Conservation (phyloP, 768 basidiomycete genomes). For the Mycena galopus region DNA sequence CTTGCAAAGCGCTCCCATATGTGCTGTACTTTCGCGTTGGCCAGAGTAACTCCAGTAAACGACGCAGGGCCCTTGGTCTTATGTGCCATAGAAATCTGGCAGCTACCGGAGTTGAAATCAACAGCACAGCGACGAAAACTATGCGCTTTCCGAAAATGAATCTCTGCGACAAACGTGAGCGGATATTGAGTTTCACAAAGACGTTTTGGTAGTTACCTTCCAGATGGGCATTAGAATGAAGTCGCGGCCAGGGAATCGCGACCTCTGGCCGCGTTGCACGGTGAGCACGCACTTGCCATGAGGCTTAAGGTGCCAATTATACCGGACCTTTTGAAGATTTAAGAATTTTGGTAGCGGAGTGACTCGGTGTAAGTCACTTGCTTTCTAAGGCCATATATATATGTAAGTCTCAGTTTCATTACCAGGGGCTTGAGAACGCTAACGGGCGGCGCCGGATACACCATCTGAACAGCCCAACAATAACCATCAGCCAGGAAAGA, state of each 20-base stretch:
- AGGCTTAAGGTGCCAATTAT: slow-evolving; percentile 8
- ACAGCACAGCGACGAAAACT: background rate
- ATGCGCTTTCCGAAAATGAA: background rate
- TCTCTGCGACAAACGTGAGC: slow-evolving; percentile 1
- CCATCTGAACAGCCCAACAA: no score
- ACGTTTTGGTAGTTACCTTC: slow-evolving; percentile 9
- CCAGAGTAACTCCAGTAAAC: background rate
- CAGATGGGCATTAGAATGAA: slow-evolving; percentile 21
- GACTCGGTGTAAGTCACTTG: no score
- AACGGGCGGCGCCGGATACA: no score
- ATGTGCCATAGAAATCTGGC: slow-evolving; percentile 18
- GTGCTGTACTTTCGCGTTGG: slow-evolving; percentile 7
- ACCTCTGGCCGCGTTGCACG: slow-evolving; percentile 10
- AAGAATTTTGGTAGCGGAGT: no score
- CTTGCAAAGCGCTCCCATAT: slow-evolving; percentile 11
- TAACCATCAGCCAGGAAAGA: no score
- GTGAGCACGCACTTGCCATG: slow-evolving; percentile 20
- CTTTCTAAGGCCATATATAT: no score
- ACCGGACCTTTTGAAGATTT: no score
- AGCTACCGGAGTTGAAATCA: slow-evolving; percentile 21
- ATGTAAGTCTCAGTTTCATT: no score
- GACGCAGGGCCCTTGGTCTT: background rate
- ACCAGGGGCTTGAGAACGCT: no score
- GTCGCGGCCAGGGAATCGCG: slow-evolving; percentile 1
- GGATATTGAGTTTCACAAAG: background rate